These are phyloP conservation scores for Marasmius oreades DNA, from an alignment of 1,284 basidiomycete genomes.

Conservation along the genomic window DNA sequence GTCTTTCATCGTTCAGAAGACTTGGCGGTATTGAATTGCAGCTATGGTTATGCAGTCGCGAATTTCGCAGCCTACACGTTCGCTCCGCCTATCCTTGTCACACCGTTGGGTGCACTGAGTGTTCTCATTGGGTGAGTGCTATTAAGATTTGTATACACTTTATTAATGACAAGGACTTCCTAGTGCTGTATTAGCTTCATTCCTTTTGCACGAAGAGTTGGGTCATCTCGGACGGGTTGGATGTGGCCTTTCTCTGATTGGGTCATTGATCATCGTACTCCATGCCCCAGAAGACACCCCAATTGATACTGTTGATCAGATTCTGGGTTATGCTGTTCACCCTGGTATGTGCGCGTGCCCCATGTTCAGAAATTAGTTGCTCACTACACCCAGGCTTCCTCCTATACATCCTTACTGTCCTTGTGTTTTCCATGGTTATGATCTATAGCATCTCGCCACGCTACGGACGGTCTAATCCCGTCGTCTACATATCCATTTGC, in stretches of 20 bases:
- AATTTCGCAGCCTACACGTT: slow-evolving; percentile 99
- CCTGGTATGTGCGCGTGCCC: slow-evolving; percentile 58
- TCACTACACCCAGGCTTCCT: slow-evolving; percentile 65
- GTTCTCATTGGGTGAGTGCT: slow-evolving; percentile 89
- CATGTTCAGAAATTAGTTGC: not conserved
- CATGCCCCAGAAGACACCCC: slow-evolving; percentile 97
- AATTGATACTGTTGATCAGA: slow-evolving; percentile 92
- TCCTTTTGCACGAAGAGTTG: slow-evolving; percentile 91
- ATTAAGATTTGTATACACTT: not conserved
- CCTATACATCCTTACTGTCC: slow-evolving; percentile 83
- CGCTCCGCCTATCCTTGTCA: slow-evolving; percentile 96
- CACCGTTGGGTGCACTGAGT: slow-evolving; percentile 92
- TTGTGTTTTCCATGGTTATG: slow-evolving; percentile 82
- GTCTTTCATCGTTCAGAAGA: slow-evolving; percentile 10
- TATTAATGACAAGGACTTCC: slow-evolving; percentile 13
- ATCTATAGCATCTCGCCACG: slow-evolving; percentile 86
- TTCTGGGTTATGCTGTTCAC: slow-evolving; percentile 85
- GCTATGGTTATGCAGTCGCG: no score
- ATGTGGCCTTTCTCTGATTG: slow-evolving; percentile 88
- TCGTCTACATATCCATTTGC: slow-evolving; percentile 95
- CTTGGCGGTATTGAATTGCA: no score
- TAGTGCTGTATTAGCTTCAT: slow-evolving; percentile 90
- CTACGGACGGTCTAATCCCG: slow-evolving; percentile 84
- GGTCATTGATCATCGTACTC: slow-evolving; percentile 93
- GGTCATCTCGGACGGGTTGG: slow-evolving; percentile 92